phyloP scores from a whole-genome alignment of 108 stramenopile species.

The Ochromonas danica region DNA sequence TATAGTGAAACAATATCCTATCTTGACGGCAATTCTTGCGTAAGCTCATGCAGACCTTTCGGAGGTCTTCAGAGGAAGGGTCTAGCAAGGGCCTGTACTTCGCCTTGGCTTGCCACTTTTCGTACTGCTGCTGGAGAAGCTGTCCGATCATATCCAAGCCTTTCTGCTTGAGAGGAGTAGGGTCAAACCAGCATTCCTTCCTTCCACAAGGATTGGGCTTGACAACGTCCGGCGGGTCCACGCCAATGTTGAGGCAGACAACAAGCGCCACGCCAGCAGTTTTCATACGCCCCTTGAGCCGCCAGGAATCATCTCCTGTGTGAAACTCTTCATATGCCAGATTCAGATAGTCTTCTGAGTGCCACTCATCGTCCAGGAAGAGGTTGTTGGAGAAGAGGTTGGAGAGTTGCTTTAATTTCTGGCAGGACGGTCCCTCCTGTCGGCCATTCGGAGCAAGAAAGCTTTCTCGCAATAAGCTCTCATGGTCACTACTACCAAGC shows the following conservation, averaged over 20 bases:
- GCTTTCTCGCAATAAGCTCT: not conserved
- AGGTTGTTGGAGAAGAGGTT: constrained; percentile 7
- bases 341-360: not conserved
- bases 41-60: constrained; percentile 67
- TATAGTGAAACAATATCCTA: constrained; percentile 91
- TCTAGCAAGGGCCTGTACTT: constrained; percentile 75
- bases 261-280: constrained; percentile 88
- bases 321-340: not conserved
- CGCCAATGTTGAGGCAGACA: constrained; percentile 88
- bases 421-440: not conserved
- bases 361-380: not conserved
- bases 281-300: constrained; percentile 85
- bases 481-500: not conserved
- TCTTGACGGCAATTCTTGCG: constrained; percentile 71
- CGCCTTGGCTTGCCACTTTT: constrained; percentile 73
- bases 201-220: constrained; percentile 83
- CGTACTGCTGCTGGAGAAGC: constrained; percentile 82
- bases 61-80: constrained; percentile 91
- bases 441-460: not conserved
- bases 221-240: constrained; percentile 90
- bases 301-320: constrained; percentile 57
- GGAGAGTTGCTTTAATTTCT: not conserved
- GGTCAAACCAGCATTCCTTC: constrained; percentile 93
- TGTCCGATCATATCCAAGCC: constrained; percentile 81
- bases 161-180: constrained; percentile 65